Evolutionary conservation across 2,329 filamentous ascomycete genomes (phyloP).

Genomic region (Aulographum hederae): DNA sequence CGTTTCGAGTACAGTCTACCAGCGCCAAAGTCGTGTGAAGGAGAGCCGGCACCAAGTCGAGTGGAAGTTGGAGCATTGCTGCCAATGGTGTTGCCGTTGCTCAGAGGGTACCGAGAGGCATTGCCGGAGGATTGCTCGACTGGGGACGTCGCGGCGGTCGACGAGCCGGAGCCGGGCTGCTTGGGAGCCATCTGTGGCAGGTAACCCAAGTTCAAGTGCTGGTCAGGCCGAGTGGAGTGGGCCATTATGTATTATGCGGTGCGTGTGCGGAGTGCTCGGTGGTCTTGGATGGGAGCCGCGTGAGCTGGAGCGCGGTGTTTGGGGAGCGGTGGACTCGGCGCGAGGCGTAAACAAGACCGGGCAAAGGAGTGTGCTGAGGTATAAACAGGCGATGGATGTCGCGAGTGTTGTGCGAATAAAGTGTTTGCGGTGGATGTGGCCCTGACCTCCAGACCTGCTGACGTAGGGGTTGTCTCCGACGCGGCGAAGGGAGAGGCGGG

Average conservation of each 20-base stretch:
- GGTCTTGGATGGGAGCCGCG: too few species aligned
- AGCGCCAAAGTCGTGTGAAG: constrained; percentile 69
- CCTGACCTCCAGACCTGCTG: constrained; percentile 14
- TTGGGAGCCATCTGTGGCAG: constrained; percentile 47
- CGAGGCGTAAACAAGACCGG: too few species aligned
- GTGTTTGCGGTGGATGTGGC: too few species aligned
- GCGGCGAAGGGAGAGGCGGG: too few species aligned
- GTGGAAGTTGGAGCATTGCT: constrained; percentile 22
- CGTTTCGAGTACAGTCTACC: constrained; percentile 79
- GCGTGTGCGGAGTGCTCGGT: too few species aligned
- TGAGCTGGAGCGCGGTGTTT: too few species aligned
- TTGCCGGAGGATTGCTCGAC: constrained; percentile 51
- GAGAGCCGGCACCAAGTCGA: constrained; percentile 83
- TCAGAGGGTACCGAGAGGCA: constrained; percentile 54
- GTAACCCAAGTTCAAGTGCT: constrained; percentile 70
- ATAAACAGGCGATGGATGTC: too few species aligned
- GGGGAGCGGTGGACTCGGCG: too few species aligned
- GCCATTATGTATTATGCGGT: constrained; percentile 75
- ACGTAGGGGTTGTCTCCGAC: constrained; percentile 15
- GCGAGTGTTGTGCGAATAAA: too few species aligned
- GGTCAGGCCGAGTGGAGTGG: constrained; percentile 52
- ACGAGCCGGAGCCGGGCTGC: constrained; percentile 59
- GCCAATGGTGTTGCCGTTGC: constrained; percentile 44
- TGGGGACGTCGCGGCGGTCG: constrained; percentile 63
- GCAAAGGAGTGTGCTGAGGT: too few species aligned